These are phyloP conservation scores for Leishmania tropica DNA, from an alignment of 208 protist species.

Conservation along the genomic window DNA sequence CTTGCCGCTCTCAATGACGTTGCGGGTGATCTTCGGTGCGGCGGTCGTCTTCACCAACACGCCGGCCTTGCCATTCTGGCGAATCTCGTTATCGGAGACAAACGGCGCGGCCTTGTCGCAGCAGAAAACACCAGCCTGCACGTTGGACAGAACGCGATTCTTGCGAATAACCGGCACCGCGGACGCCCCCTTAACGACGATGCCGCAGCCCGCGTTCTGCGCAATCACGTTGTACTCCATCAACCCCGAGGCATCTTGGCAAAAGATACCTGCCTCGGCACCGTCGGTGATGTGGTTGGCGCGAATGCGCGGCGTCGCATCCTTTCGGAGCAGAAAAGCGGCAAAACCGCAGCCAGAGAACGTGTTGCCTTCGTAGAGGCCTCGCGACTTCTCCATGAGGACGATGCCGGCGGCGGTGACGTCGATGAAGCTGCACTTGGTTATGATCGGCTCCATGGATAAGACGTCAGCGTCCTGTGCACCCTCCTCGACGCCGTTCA, in stretches of 20 bases:
- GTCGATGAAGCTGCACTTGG: conserved; percentile 82
- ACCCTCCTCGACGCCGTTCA: background rate
- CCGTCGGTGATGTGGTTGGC: conserved; percentile 77
- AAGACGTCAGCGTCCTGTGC: conserved; percentile 9
- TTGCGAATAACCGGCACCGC: conserved; percentile 60
- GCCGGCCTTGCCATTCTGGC: conserved; percentile 71
- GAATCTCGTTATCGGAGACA: conserved; percentile 81
- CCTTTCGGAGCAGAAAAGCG: conserved; percentile 77
- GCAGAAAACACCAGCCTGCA: conserved; percentile 84
- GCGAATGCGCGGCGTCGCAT: conserved; percentile 47
- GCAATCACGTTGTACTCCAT: conserved; percentile 85
- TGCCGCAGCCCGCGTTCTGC: conserved; percentile 77
- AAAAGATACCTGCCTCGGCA: conserved; percentile 83
- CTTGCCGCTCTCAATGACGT: conserved; percentile 77
- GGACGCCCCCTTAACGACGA: conserved; percentile 70
- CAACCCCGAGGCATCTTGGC: conserved; percentile 70
- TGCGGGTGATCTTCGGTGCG: conserved; percentile 65
- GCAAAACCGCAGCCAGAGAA: conserved; percentile 84
- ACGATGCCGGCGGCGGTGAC: conserved; percentile 75
- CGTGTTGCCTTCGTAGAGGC: conserved; percentile 73
- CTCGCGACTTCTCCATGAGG: conserved; percentile 62
- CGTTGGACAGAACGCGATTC: conserved; percentile 75
- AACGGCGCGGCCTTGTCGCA: conserved; percentile 66
- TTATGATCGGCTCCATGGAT: conserved; percentile 56
- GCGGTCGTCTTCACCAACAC: conserved; percentile 82